phyloP scores from a whole-genome alignment of 2,329 filamentous ascomycete genomes.

The Sporothrix schenckii region DNA sequence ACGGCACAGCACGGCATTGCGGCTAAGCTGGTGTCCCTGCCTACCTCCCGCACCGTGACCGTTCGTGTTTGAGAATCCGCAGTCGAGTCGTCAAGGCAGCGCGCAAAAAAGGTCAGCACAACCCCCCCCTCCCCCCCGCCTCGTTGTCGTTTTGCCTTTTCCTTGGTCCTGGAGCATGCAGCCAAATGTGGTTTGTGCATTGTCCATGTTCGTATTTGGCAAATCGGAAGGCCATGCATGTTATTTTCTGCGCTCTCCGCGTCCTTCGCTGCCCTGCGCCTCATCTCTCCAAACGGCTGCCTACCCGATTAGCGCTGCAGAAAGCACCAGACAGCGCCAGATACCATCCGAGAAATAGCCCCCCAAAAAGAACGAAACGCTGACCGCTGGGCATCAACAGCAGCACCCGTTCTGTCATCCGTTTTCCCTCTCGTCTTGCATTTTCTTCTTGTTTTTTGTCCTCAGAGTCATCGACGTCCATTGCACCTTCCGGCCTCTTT shows the following conservation, averaged over 20 bases:
- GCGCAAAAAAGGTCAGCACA: constrained; percentile 29
- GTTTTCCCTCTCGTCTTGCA: constrained; percentile 8
- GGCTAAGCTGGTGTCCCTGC: constrained; percentile 28
- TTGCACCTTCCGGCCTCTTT: neutral
- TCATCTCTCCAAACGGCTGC: constrained; percentile 30
- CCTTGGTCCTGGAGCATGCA: constrained; percentile 11
- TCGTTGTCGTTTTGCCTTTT: neutral
- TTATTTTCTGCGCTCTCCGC: constrained; percentile 2
- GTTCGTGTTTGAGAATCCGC: constrained; percentile 32
- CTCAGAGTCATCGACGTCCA: constrained; percentile 6
- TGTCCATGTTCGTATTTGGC: constrained; percentile 14
- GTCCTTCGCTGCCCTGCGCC: constrained; percentile 12
- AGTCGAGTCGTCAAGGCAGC: constrained; percentile 24
- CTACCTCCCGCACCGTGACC: constrained; percentile 17
- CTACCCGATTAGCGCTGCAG: constrained; percentile 27
- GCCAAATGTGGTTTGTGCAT: constrained; percentile 24
- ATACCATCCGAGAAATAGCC: constrained; percentile 13
- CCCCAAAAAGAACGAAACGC: constrained; percentile 21
- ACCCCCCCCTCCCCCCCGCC: neutral
- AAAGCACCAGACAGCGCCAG: constrained; percentile 21
- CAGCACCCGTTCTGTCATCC: constrained; percentile 20
- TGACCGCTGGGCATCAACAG: constrained; percentile 29
- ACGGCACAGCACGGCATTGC: constrained; percentile 27
- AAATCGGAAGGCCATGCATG: neutral
- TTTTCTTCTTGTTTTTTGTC: constrained; percentile 3